Base-by-base conservation (phyloP, 352 stramenopile species). In the Globisporangium paroecandrum region DNA sequence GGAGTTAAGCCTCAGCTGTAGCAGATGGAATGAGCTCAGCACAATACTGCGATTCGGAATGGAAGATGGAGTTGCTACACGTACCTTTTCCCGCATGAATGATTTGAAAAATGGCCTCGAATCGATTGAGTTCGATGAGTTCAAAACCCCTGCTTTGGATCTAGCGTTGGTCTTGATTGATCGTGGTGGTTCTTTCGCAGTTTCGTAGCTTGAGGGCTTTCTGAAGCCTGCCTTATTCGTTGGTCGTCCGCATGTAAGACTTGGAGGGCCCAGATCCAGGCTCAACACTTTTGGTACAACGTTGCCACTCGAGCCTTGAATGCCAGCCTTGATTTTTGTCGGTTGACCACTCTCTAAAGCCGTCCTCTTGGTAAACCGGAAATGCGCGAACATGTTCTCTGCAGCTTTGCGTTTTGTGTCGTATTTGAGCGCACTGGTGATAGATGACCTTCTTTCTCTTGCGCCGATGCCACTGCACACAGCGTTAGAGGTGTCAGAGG, bases 81-180 rank as follows among this genome's bases (percentile, higher is more conserved):
- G 32, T 51, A 73, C 68, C 55, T 73, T 70, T 47, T 73, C 49
- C 15, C 49, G 62, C 64, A 73, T 10, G 55, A 70, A 70, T 51
- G 63, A 57, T 24, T 63, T 29, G 49, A 70, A 73, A 25, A 71
- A 73, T 13, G 68, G 68, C 5, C 34, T 63, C 24, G 65, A 69
- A 25, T 54, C 10, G 25, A 69, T 61, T 3, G 64, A 54, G 6
- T 68, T 29, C 13, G n/a, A 22, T 10, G 24, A 13, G 18, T n/a
- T 56, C 25, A 32, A 46, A n/a, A 24, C 2, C n/a, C 3, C n/a
- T 46, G 18, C 4, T 12, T 46, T 41, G 12, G 29, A 29, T 24
- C n/a, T 5, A 9, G 56, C 18, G 20, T 47, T 32, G 56, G n/a
- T 46, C n/a, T 29, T 61, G n/a, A 36, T 22, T 5, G 32, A 22